These are phyloP conservation scores for Trichocladium antarcticum DNA, from an alignment of 495 filamentous ascomycete species.

Conservation along the genomic window DNA sequence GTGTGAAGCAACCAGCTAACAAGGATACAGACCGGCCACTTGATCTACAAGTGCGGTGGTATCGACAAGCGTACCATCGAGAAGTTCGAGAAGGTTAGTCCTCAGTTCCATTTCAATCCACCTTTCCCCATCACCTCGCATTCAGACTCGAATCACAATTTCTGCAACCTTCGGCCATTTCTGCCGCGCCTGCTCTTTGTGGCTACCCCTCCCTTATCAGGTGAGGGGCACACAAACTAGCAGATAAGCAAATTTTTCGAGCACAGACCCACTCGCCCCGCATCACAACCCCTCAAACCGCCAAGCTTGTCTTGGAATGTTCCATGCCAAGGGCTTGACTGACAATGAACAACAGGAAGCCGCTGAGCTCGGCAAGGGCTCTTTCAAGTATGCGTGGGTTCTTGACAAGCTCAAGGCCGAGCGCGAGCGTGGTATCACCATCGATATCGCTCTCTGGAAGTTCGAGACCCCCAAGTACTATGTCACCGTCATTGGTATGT, in stretches of 20 bases:
- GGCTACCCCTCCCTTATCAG: conserved; percentile 22
- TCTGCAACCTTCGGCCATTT: conserved; percentile 5
- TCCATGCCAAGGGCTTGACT: conserved; percentile 14
- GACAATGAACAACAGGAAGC: conserved; percentile 60
- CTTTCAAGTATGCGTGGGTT: conserved; percentile 99
- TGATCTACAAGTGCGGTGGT: conserved; percentile 99
- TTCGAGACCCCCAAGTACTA: conserved; percentile 99
- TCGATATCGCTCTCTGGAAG: conserved; percentile 99
- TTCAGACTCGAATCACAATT: conserved; percentile 7
- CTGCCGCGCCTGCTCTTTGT: conserved; percentile 24
- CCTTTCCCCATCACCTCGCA: background rate
- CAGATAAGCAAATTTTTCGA: conserved; percentile 16
- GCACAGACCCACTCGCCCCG: conserved; percentile 25
- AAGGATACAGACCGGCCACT: conserved; percentile 50
- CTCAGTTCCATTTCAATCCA: conserved; percentile 9
- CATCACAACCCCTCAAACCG: background rate
- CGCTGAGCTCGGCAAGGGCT: conserved; percentile 98
- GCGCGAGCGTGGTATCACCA: conserved; percentile 99
- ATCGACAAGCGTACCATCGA: conserved; percentile 99
- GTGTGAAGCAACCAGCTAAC: conserved; percentile 1
- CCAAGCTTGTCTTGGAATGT: too few relatives aligned
- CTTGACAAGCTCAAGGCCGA: conserved; percentile 99
- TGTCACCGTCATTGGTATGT: conserved; percentile 94
- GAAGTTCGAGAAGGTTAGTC: conserved; percentile 99
- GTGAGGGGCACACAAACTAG: conserved; percentile 28